Base-by-base conservation (phyloP, 805 yeast species). In the Candida jianshihensis region DNA sequence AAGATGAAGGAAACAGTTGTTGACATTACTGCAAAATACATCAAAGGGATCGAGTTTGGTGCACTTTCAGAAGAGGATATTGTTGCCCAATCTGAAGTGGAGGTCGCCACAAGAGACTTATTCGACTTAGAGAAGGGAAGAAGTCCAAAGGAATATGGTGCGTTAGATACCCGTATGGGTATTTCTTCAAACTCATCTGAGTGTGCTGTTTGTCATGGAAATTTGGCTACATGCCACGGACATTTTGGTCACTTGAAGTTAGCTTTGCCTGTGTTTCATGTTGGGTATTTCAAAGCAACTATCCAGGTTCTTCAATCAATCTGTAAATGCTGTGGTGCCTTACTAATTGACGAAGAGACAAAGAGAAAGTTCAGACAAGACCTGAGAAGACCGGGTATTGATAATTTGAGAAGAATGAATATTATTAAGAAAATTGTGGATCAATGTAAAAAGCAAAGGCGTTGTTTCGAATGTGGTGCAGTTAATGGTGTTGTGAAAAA, bases 401-500 rank as follows among this genome's bases (percentile, higher is more conserved):
- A 92, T 59, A 92, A 92, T 56, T 67, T 92, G 51, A 76, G 95
- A 50, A 73, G 97, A 52, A 90, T 92, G 97, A 82, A 78, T 48
- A 75, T 87, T 38, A 65, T 92, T 48, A 90, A 84, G 61, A 76
- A 75, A 50, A 71, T 92, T 40, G 64, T 81, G 45, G 97, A 89
- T 41, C 97, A 90, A 68, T 88, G 97, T 61, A 88, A 89, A 51
- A 92, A 92, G 52, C 97, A 89, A 63, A 74, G 98, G 53, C 69
- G 95, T 49, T 92, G 99, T 59, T 64, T 87, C 22, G 64, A 75
- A 22, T 92, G 99, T 68, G 83, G 86, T 49, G 80, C 88, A 12
- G 63, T 90, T 37, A 92, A 94, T 55, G 99, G 99, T 49, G 97
- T 92, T 35, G 98, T 92, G 19, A 92, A 92, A 59, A 89, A 88